Evolutionary conservation across 306 rosid species (phyloP).

Genomic region (Vicia villosa): DNA sequence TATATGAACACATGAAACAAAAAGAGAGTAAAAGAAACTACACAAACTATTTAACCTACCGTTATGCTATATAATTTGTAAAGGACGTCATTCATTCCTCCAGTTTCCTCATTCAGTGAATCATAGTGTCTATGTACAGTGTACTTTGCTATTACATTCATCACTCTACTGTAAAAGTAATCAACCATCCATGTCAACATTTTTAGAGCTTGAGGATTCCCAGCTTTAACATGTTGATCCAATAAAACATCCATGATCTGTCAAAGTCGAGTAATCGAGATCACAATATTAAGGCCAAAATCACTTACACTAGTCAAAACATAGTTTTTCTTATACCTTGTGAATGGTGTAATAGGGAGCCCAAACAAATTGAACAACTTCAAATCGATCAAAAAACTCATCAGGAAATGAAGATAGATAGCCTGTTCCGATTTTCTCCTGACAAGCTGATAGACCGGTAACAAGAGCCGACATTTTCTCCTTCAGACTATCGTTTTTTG

Average conservation of each 20-base stretch:
- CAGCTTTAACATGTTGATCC: constrained; percentile 76
- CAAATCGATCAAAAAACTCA: constrained; percentile 69
- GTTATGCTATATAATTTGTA: constrained; percentile 72
- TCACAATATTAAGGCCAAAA: constrained; percentile 22
- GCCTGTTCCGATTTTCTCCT: constrained; percentile 69
- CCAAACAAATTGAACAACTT: constrained; percentile 62
- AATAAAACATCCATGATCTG: constrained; percentile 88
- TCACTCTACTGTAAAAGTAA: no score
- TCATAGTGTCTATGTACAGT: no score
- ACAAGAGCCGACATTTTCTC: constrained; percentile 68
- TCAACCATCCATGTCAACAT: constrained; percentile 76
- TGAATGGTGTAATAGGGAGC: constrained; percentile 98
- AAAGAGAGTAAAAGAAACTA: constrained; percentile 20
- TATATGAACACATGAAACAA: constrained; percentile 16
- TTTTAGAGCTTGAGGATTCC: constrained; percentile 62
- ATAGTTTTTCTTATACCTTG: constrained; percentile 59
- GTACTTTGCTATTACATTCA: no score
- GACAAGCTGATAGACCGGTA: no score
- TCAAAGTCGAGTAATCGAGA: constrained; percentile 23
- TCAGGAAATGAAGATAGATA: constrained; percentile 93
- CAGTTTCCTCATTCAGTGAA: no score
- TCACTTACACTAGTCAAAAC: constrained; percentile 16
- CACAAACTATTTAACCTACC: constrained; percentile 45
- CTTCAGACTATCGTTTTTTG: constrained; percentile 53
- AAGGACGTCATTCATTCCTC: constrained; percentile 90